Conservation (phyloP, 805 yeast species). For the Blastobotrys chiropterorum region DNA sequence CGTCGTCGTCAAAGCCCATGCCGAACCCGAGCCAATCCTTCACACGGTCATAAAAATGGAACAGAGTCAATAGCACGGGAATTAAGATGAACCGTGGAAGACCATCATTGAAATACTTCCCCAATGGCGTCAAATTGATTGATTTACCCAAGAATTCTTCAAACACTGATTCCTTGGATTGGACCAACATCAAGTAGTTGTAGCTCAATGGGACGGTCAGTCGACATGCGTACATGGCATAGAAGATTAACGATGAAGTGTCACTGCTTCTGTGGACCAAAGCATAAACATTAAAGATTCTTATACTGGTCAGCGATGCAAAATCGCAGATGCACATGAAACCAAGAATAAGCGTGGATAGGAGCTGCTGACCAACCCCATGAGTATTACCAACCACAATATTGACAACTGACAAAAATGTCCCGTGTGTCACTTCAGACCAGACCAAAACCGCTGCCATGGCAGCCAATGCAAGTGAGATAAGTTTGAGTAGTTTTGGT, state of each 20-base stretch:
- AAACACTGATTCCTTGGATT: constrained; percentile 48
- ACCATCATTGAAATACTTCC: constrained; percentile 63
- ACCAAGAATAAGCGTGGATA: constrained; percentile 43
- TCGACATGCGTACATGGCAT: constrained; percentile 74
- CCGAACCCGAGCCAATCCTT: constrained; percentile 39
- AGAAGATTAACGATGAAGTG: constrained; percentile 68
- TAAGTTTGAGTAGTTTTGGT: constrained; percentile 42
- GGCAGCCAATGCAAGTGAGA: constrained; percentile 38
- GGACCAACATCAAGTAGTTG: constrained; percentile 65
- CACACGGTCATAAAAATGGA: constrained; percentile 61
- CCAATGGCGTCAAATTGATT: constrained; percentile 68
- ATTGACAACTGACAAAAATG: constrained; percentile 57
- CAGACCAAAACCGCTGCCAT: constrained; percentile 55
- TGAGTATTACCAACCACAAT: constrained; percentile 34
- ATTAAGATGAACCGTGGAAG: constrained; percentile 68
- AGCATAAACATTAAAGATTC: constrained; percentile 70
- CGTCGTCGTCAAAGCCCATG: constrained; percentile 33
- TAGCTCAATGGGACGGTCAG: constrained; percentile 76
- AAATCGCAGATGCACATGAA: constrained; percentile 68
- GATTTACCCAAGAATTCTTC: constrained; percentile 71
- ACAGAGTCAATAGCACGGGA: constrained; percentile 60
- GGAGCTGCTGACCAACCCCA: constrained; percentile 35
- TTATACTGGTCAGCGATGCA: constrained; percentile 57
- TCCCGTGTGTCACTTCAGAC: constrained; percentile 70
- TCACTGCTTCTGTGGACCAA: constrained; percentile 66